Evolutionary conservation across 2,329 filamentous ascomycete genomes (phyloP).

Genomic region (Pestalotiopsis sp.): DNA sequence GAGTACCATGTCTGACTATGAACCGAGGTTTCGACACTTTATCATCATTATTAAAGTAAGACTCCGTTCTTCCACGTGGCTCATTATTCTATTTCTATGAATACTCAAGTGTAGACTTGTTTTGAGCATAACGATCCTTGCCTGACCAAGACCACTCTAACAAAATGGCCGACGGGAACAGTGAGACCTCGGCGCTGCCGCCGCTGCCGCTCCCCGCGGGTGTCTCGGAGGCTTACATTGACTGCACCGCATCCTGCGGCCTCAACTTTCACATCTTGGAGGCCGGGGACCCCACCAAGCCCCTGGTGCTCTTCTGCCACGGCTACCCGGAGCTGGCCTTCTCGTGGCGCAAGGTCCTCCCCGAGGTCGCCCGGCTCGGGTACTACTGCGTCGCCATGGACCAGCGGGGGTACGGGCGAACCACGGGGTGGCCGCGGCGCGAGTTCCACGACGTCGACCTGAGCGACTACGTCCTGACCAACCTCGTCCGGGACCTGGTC

Average conservation of each 20-base stretch:
- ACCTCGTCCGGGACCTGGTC: constrained; percentile 63
- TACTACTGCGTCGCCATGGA: constrained; percentile 70
- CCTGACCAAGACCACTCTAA: not conserved
- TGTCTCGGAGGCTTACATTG: constrained; percentile 58
- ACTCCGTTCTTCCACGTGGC: not conserved
- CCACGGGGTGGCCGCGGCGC: constrained; percentile 59
- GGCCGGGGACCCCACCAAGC: constrained; percentile 44
- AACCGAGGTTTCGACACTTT: not conserved
- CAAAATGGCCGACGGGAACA: not conserved
- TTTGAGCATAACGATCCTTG: not conserved
- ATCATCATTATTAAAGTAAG: not conserved
- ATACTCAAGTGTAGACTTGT: not conserved
- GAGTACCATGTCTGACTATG: not conserved
- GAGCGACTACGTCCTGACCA: constrained; percentile 57
- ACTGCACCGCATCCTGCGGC: constrained; percentile 50
- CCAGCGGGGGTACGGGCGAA: constrained; percentile 69
- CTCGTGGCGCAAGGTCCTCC: constrained; percentile 69
- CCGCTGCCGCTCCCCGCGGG: constrained; percentile 48
- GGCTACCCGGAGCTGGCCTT: constrained; percentile 72
- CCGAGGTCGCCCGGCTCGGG: constrained; percentile 57
- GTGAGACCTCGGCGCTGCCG: constrained; percentile 15
- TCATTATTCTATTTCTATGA: not conserved
- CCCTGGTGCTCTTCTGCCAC: constrained; percentile 64
- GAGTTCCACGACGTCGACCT: constrained; percentile 56
- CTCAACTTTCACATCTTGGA: constrained; percentile 65